Evolutionary conservation across 2,329 filamentous ascomycete genomes (phyloP).

Genomic region (Coniochaeta ligniaria): DNA sequence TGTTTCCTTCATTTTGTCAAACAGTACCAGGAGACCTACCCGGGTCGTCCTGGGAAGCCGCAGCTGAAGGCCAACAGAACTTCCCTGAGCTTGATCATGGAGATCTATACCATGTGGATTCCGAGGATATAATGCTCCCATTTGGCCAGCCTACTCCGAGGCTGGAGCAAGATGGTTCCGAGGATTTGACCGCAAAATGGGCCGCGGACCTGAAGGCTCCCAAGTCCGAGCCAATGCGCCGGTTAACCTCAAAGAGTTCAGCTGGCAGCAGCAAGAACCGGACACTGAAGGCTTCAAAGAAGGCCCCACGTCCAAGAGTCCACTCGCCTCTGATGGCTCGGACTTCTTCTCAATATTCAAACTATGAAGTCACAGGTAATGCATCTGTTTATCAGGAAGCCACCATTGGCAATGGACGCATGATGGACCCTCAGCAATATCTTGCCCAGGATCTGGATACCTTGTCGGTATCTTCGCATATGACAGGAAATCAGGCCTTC

Average conservation of each 20-base stretch:
- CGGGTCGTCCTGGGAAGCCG: slow-evolving; percentile 48
- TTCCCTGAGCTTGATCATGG: slow-evolving; percentile 46
- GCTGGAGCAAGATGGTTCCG: slow-evolving; percentile 40
- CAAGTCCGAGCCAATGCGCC: slow-evolving; percentile 35
- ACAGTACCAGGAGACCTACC: slow-evolving; percentile 51
- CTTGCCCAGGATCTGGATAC: slow-evolving; percentile 42
- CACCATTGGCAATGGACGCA: slow-evolving; percentile 26
- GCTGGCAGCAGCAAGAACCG: slow-evolving; percentile 36
- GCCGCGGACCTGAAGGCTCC: slow-evolving; percentile 27
- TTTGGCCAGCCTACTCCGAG: slow-evolving; percentile 49
- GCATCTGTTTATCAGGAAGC: slow-evolving; percentile 33
- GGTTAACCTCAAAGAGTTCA: slow-evolving; percentile 35
- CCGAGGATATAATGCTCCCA: slow-evolving; percentile 47
- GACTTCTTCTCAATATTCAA: slow-evolving; percentile 39
- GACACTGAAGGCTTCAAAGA: slow-evolving; percentile 33
- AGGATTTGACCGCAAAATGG: slow-evolving; percentile 43
- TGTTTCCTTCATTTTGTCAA: slow-evolving; percentile 49
- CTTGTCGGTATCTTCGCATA: slow-evolving; percentile 37
- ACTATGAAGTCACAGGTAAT: slow-evolving; percentile 47
- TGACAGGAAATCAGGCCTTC: slow-evolving; percentile 27
- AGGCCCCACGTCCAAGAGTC: slow-evolving; percentile 30
- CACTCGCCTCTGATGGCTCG: slow-evolving; percentile 39
- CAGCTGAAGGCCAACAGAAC: slow-evolving; percentile 54
- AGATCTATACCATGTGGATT: slow-evolving; percentile 42
- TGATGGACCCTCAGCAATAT: slow-evolving; percentile 44